A percentile compares a stretch with the other conserved stretches of the same genome.
Evolutionary conservation across 2,329 filamentous ascomycete species (phyloP).

Genomic region (Drechslera avenae): DNA sequence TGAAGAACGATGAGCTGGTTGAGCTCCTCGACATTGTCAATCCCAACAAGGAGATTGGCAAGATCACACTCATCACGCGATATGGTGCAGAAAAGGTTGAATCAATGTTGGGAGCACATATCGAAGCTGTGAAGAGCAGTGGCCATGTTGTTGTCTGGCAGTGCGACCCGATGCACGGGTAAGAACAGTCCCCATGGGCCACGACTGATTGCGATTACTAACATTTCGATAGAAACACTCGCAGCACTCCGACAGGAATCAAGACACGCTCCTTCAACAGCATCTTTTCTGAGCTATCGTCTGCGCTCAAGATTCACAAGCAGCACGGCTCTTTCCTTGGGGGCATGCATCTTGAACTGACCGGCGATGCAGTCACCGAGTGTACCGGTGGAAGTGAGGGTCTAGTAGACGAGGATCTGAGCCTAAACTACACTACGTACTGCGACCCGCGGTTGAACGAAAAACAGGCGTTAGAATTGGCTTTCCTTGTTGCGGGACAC

Average conservation of each 20-base stretch:
- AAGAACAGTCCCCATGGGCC: slow-evolving; percentile 17
- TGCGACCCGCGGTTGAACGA: slow-evolving; percentile 96
- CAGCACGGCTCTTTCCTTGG: slow-evolving; percentile 84
- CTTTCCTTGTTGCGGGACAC: slow-evolving; percentile 89
- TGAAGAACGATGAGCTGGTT: slow-evolving; percentile 75
- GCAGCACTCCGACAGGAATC: slow-evolving; percentile 72
- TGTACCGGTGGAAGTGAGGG: slow-evolving; percentile 90
- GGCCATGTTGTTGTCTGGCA: slow-evolving; percentile 88
- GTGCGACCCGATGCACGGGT: slow-evolving; percentile 98
- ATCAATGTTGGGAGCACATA: slow-evolving; percentile 78
- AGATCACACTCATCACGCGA: slow-evolving; percentile 94
- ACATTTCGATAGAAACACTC: slow-evolving; percentile 57
- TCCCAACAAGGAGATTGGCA: slow-evolving; percentile 79
- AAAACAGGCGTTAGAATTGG: slow-evolving; percentile 94
- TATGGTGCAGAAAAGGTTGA: slow-evolving; percentile 83
- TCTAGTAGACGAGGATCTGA: slow-evolving; percentile 84
- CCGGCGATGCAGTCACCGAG: slow-evolving; percentile 94
- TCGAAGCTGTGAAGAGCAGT: slow-evolving; percentile 82
- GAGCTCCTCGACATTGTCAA: slow-evolving; percentile 84
- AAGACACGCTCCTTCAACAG: slow-evolving; percentile 92
- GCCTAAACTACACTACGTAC: slow-evolving; percentile 91
- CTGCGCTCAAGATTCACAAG: slow-evolving; percentile 83
- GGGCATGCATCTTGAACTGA: slow-evolving; percentile 93
- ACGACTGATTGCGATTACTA: slow-evolving; percentile 7
- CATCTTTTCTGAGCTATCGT: slow-evolving; percentile 84